phyloP scores from a whole-genome alignment of 768 basidiomycete genomes.

The Termitomyces sp. region DNA sequence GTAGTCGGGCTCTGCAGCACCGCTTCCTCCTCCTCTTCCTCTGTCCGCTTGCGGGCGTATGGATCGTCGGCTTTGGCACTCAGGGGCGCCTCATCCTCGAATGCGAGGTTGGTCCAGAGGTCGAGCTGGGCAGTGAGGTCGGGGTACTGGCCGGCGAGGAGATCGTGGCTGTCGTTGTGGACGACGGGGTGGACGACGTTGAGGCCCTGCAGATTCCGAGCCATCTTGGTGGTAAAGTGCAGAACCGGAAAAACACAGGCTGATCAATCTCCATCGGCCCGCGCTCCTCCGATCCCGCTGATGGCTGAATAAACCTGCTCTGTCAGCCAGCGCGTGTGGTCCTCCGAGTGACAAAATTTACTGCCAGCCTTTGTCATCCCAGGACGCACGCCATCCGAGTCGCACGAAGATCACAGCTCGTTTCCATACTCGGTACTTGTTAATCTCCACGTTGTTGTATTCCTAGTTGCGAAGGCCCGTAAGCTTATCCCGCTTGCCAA shows the following conservation, averaged over 20 bases:
- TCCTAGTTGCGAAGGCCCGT: not conserved
- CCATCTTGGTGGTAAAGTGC: conserved; percentile 36
- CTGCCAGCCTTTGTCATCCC: too few species aligned
- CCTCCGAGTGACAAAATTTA: too few species aligned
- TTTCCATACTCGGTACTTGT: too few species aligned
- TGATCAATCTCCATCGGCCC: conserved; percentile 4
- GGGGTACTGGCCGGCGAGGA: conserved; percentile 63
- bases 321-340: too few species aligned
- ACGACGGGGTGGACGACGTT: conserved; percentile 68
- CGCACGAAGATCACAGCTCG: not conserved
- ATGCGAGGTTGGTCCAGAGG: conserved; percentile 80
- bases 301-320: too few species aligned
- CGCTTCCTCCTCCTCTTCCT: conserved; percentile 46
- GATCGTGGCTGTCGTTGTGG: conserved; percentile 46
- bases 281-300: conserved; percentile 1
- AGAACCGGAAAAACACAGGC: not conserved
- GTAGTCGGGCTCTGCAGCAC: conserved; percentile 25
- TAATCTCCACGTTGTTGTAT: not conserved
- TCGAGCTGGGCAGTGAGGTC: conserved; percentile 78
- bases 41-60: conserved; percentile 32
- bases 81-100: conserved; percentile 70
- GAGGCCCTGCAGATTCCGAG: conserved; percentile 72
- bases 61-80: conserved; percentile 28
- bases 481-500: too few species aligned
- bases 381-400: not conserved